A percentile compares a stretch with the other conserved stretches of the same genome.
Conservation (phyloP, 2,329 filamentous ascomycete species). For the Aspergillus japonicus region DNA sequence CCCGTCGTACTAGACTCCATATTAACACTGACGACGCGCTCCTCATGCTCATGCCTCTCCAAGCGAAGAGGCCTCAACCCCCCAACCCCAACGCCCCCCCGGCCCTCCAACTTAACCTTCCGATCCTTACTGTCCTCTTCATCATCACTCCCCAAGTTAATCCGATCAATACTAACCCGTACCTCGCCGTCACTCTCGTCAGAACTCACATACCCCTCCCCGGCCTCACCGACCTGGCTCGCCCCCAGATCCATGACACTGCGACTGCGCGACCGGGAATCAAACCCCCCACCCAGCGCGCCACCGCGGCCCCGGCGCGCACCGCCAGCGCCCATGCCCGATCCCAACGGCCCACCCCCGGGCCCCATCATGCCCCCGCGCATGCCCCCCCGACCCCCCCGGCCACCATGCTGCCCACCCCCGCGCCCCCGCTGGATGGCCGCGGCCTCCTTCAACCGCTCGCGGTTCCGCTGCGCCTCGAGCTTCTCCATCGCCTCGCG, state of each 20-base stretch:
- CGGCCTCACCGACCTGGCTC: constrained; percentile 18
- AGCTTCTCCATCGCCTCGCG: constrained; percentile 44
- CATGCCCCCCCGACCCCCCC: constrained; percentile 30
- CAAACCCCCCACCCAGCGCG: constrained; percentile 23
- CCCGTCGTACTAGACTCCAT: constrained; percentile 51
- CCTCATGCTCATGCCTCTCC: constrained; percentile 55
- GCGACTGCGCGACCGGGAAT: constrained; percentile 29
- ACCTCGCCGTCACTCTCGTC: constrained; percentile 50
- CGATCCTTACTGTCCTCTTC: constrained; percentile 31
- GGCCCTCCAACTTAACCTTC: constrained; percentile 26
- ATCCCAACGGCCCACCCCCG: too few relatives aligned
- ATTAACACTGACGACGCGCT: constrained; percentile 54
- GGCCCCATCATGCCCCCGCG: constrained; percentile 30
- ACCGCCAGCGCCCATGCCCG: constrained; percentile 28
- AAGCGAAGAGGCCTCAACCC: constrained; percentile 56
- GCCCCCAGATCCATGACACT: constrained; percentile 29
- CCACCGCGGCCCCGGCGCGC: constrained; percentile 25
- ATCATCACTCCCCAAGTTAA: constrained; percentile 57
- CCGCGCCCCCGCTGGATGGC: constrained; percentile 40
- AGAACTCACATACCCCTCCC: constrained; percentile 34
- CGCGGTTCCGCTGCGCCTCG: constrained; percentile 42
- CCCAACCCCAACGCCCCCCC: constrained; percentile 16
- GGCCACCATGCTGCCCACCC: constrained; percentile 12
- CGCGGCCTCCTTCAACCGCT: constrained; percentile 41
- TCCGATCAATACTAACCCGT: constrained; percentile 57